Evolutionary conservation across 2,329 filamentous ascomycete species (phyloP), one percentile per base, ranked within the genome.

Genomic region (Raffaelea arxii): DNA sequence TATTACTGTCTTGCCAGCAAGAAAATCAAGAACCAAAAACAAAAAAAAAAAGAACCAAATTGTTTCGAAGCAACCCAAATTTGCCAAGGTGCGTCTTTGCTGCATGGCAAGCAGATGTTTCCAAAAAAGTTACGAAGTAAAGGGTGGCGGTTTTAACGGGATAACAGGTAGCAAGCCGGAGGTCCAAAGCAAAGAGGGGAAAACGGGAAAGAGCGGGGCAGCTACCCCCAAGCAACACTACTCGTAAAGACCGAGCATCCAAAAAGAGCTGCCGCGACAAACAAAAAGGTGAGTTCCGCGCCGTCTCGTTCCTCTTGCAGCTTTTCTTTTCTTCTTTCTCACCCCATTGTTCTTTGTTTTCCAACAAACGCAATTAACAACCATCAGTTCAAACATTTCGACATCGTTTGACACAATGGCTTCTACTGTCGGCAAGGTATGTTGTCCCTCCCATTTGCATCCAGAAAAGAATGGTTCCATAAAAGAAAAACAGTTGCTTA

Each of bases 391-490:
- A 32, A 32, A 16, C 27, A 9, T 32, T n/a, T n/a, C n/a, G n/a
- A 16, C 27, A 32, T 9, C 9, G 27, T 32, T 32, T 32, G 27
- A 32, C 30, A 63, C 49, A 53, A 74, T 74, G 71, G 67, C 70
- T 58, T 68, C 68, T 52, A 76, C 72, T 43, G 69, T 62, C 55
- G 72, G 72, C 62, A 72, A 75, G 70, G 72, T 75, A 58, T 50
- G 65, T 60, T 38, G 7, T 12, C 35, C 2, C 9, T 2, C 11
- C n/a, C 3, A 12, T 3, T 6, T 5, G 25, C 25, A 3, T n/a
- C n/a, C 21, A 27, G 18, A 11, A 24, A 10, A 32, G 22, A 42
- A 5, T n/a, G 22, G 21, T 19, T 21, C n/a, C 25, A 35, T 11
- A 39, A 6, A 45, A 42, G 37, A 18, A 21, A 21, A 23, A 14